A percentile compares a stretch with the other conserved stretches of the same genome.
Conservation (phyloP, 2,329 filamentous ascomycete genomes). For the Blumeria graminis region DNA sequence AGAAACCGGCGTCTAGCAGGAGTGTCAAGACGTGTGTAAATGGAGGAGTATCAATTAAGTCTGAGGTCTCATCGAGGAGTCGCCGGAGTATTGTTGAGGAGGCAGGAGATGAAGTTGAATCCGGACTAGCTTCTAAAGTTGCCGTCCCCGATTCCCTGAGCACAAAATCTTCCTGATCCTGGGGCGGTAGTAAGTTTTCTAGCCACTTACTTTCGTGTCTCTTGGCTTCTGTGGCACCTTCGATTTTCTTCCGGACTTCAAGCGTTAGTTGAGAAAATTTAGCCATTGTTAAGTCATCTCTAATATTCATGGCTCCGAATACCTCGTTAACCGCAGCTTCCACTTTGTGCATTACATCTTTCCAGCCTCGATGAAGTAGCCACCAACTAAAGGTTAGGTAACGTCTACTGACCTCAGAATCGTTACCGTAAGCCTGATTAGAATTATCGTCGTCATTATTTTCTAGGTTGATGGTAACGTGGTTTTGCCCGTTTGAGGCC, state of each 20-base stretch:
- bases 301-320: slow-evolving; percentile 70
- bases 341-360: slow-evolving; percentile 57
- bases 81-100: slow-evolving; percentile 41
- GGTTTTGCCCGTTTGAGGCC: slow-evolving; percentile 41
- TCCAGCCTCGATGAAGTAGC: slow-evolving; percentile 79
- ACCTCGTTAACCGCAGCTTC: slow-evolving; percentile 69
- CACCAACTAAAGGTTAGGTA: slow-evolving; percentile 98
- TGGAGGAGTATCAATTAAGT: slow-evolving; percentile 79
- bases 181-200: slow-evolving; percentile 55
- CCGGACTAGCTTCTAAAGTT: slow-evolving; percentile 17
- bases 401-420: slow-evolving; percentile 86
- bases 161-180: slow-evolving; percentile 57
- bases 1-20: slow-evolving; percentile 72
- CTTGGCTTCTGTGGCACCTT: slow-evolving; percentile 45
- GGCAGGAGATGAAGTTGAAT: slow-evolving; percentile 17
- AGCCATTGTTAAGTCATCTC: slow-evolving; percentile 66
- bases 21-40: slow-evolving; percentile 71
- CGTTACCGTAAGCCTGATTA: slow-evolving; percentile 65
- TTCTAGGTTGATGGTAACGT: slow-evolving; percentile 62
- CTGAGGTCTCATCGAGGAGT: slow-evolving; percentile 83
- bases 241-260: slow-evolving; percentile 63
- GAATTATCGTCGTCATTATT: slow-evolving; percentile 77
- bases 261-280: slow-evolving; percentile 58
- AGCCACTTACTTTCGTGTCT: slow-evolving; percentile 43
- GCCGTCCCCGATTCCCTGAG: slow-evolving; percentile 67